Percentiles rank a stretch among this genome's conserved stretches.
phyloP scores from a whole-genome alignment of 495 filamentous ascomycete genomes.

The Cudoniella acicularis region DNA sequence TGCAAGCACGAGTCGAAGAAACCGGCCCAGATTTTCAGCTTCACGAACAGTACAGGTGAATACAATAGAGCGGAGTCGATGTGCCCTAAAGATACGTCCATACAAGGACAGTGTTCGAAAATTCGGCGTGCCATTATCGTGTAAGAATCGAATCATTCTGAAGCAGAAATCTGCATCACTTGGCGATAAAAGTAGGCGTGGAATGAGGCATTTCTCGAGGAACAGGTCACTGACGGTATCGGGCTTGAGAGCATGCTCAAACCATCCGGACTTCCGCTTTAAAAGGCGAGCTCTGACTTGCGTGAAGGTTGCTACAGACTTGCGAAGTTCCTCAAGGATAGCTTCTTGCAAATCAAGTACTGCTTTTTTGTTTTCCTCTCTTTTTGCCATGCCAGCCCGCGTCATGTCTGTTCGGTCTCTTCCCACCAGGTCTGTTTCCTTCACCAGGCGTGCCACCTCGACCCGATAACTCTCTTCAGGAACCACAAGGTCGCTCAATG shows the following conservation, averaged over 20 bases:
- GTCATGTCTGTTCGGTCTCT: conserved; percentile 71
- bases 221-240: conserved; percentile 69
- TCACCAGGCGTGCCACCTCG: conserved; percentile 61
- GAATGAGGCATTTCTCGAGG: conserved; percentile 86
- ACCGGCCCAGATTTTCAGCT: conserved; percentile 84
- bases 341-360: conserved; percentile 55
- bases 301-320: conserved; percentile 59
- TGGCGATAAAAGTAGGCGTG: conserved; percentile 77
- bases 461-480: conserved; percentile 69
- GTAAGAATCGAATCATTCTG: conserved; percentile 78
- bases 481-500: conserved; percentile 73
- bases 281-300: conserved; percentile 60
- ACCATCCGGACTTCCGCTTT: conserved; percentile 80
- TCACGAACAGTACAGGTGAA: conserved; percentile 86
- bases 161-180: conserved; percentile 85
- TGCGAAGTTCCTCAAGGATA: conserved; percentile 66
- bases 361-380: conserved; percentile 59
- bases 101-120: conserved; percentile 85
- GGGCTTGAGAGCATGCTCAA: conserved; percentile 57
- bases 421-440: conserved; percentile 55
- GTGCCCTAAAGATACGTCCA: conserved; percentile 78
- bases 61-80: conserved; percentile 72
- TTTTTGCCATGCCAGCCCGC: conserved; percentile 55
- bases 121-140: conserved; percentile 73
- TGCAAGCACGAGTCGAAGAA: conserved; percentile 73